Percentiles rank a stretch among this genome's conserved stretches.
Conservation (phyloP, 2,329 filamentous ascomycete genomes). For the Phoma sp. region DNA sequence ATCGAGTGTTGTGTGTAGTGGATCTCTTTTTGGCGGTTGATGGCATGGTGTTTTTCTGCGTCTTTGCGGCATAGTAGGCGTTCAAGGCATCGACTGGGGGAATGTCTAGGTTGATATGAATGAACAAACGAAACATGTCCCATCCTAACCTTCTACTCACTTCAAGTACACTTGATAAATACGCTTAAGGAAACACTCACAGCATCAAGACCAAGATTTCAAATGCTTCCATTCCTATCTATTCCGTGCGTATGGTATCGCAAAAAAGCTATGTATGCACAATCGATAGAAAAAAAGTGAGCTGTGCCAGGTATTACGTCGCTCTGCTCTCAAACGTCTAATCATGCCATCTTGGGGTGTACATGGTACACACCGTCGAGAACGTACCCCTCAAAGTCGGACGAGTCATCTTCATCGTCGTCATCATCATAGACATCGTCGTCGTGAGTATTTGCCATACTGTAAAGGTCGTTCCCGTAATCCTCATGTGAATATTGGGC, state of each 20-base stretch:
- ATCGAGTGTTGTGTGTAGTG: no score
- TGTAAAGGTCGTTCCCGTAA: slow-evolving; percentile 9
- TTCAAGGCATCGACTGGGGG: neutral
- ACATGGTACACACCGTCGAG: neutral
- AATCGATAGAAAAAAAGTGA: neutral
- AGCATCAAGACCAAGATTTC: neutral
- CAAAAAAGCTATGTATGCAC: neutral
- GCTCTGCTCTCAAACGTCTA: neutral
- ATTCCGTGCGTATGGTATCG: neutral
- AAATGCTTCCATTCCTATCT: neutral
- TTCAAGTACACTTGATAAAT: no score
- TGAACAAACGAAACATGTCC: neutral
- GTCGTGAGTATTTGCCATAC: neutral
- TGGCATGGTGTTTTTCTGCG: neutral
- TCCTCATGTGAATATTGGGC: slow-evolving; percentile 6
- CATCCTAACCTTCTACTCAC: no score
- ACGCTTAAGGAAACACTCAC: no score
- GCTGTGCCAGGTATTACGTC: slow-evolving; percentile 1
- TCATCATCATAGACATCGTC: neutral
- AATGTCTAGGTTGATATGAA: neutral
- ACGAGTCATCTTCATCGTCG: neutral
- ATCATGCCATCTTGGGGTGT: neutral
- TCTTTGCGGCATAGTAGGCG: neutral
- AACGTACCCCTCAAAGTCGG: neutral
- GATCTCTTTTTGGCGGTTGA: no score